Evolutionary conservation across 768 basidiomycete species (phyloP).

Genomic region (Tricholoma bakamatsutake): DNA sequence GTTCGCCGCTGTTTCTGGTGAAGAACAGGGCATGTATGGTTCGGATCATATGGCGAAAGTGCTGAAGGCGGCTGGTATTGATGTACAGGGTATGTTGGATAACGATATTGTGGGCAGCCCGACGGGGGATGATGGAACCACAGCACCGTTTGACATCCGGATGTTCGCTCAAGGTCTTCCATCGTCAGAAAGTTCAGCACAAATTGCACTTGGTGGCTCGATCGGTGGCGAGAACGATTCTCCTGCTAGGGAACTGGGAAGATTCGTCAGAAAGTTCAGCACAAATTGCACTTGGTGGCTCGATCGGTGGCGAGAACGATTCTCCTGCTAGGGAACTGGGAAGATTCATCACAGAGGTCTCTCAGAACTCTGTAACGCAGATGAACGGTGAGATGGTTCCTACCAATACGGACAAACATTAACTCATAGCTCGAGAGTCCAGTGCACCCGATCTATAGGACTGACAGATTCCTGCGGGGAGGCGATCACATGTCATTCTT

Average conservation of each 20-base stretch:
- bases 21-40: conserved; percentile 48
- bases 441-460: conserved; percentile 48
- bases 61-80: conserved; percentile 34
- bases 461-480: conserved; percentile 50
- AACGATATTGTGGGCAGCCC: conserved; percentile 54
- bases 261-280: conserved; percentile 34
- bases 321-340: conserved; percentile 46
- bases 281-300: conserved; percentile 26
- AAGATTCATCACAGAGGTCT: conserved; percentile 46
- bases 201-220: conserved; percentile 27
- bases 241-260: conserved; percentile 45
- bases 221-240: conserved; percentile 53
- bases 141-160: conserved; percentile 42
- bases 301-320: conserved; percentile 50
- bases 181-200: conserved; percentile 31
- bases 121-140: conserved; percentile 40
- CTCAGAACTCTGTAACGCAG: conserved; percentile 39
- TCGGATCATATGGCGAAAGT: conserved; percentile 41
- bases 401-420: conserved; percentile 9
- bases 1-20: conserved; percentile 45
- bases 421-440: neutral
- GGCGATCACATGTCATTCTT: conserved; percentile 51
- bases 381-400: conserved; percentile 35
- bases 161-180: conserved; percentile 50
- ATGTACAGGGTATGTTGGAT: conserved; percentile 53